Percentiles rank a stretch among this genome's conserved stretches.
These are phyloP conservation scores for Plasmodium malariae DNA, from an alignment of 169 alveolate species.

Conservation along the genomic window DNA sequence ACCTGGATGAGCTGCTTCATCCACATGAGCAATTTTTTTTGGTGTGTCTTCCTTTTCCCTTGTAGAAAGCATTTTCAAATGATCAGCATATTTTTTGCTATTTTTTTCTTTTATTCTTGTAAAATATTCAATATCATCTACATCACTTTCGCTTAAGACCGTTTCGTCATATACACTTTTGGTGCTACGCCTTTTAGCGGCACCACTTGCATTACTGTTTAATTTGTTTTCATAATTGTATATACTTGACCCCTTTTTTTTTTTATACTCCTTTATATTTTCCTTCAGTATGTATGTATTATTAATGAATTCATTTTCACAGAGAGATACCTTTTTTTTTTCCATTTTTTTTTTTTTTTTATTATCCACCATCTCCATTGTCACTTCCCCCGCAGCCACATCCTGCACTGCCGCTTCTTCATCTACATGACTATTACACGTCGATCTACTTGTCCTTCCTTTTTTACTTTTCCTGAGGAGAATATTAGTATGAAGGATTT, in stretches of 20 bases:
- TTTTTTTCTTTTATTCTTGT: slow-evolving; percentile 16
- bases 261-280: slow-evolving; percentile 13
- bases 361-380: too few relatives aligned
- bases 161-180: slow-evolving; percentile 20
- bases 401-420: neutral
- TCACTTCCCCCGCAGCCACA: neutral
- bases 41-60: too few relatives aligned
- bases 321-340: too few relatives aligned
- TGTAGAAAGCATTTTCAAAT: neutral
- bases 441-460: too few relatives aligned
- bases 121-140: slow-evolving; percentile 22
- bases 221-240: neutral
- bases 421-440: neutral
- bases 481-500: too few relatives aligned
- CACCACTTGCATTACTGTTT: neutral
- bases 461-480: too few relatives aligned
- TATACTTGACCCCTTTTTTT: neutral
- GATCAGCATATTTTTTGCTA: neutral
- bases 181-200: neutral
- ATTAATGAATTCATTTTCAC: neutral
- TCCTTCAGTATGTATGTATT: slow-evolving; percentile 8
- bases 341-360: too few relatives aligned
- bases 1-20: too few relatives aligned
- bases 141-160: slow-evolving; percentile 11
- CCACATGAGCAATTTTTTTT: too few relatives aligned